phyloP scores from a whole-genome alignment of 257 asterid species.

The Solanum chiquidenum region DNA sequence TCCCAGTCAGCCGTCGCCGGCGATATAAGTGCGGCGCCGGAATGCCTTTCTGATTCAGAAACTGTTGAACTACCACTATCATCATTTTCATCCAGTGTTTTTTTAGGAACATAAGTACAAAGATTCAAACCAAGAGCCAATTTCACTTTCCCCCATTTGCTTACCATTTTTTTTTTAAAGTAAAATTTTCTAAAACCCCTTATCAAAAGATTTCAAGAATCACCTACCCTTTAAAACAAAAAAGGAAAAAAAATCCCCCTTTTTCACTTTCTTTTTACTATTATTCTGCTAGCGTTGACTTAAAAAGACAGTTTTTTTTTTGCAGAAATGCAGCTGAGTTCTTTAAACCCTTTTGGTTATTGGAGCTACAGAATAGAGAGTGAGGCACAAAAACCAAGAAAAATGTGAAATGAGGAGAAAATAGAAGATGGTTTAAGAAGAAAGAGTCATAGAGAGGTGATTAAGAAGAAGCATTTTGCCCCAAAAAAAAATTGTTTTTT shows the following conservation, averaged over 20 bases:
- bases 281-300: background rate
- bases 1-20: conserved; percentile 48
- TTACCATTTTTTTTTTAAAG: conserved; percentile 45
- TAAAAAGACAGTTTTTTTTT: background rate
- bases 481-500: background rate
- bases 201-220: conserved; percentile 3
- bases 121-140: conserved; percentile 78
- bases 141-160: conserved; percentile 87
- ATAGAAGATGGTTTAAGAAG: background rate
- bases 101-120: conserved; percentile 49
- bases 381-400: background rate
- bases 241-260: background rate
- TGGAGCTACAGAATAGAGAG: background rate
- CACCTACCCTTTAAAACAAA: background rate
- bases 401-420: background rate
- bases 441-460: background rate
- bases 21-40: conserved; percentile 56
- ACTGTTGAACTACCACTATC: conserved; percentile 15
- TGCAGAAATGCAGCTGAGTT: background rate
- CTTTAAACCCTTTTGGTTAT: background rate
- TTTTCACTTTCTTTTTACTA: background rate
- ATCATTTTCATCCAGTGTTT: conserved; percentile 19
- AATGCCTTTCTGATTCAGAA: conserved; percentile 17
- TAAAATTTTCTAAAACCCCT: conserved; percentile 5
- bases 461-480: conserved; percentile 22